These are phyloP conservation scores for Chrysosporium keratinophilum DNA, from an alignment of 2,329 filamentous ascomycete species.

Conservation along the genomic window DNA sequence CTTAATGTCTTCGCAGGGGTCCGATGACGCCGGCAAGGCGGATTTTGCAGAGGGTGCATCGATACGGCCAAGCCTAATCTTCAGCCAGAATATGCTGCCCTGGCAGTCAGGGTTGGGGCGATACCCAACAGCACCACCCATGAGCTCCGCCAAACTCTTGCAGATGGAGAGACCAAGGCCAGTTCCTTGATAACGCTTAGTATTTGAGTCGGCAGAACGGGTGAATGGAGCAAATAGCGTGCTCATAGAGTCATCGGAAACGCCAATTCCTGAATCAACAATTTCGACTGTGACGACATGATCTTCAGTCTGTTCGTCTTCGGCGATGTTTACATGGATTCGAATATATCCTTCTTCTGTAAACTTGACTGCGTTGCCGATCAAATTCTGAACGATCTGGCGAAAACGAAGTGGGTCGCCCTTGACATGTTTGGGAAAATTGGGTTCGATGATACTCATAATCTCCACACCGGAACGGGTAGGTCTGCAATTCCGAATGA, in stretches of 20 bases:
- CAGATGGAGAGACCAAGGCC: slow-evolving; percentile 49
- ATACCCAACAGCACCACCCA: slow-evolving; percentile 46
- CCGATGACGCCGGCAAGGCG: slow-evolving; percentile 13
- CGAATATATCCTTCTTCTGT: slow-evolving; percentile 47
- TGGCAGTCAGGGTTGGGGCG: slow-evolving; percentile 35
- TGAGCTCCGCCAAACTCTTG: slow-evolving; percentile 46
- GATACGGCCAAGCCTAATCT: slow-evolving; percentile 23
- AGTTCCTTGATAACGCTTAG: slow-evolving; percentile 46
- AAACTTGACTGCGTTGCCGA: slow-evolving; percentile 53
- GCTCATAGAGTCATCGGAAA: slow-evolving; percentile 36
- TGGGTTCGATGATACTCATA: slow-evolving; percentile 35
- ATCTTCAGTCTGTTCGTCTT: slow-evolving; percentile 32
- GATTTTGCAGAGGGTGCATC: neutral
- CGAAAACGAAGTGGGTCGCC: slow-evolving; percentile 52
- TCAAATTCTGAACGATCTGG: slow-evolving; percentile 52
- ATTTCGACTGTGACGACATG: slow-evolving; percentile 43
- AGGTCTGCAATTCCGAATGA: slow-evolving; percentile 43
- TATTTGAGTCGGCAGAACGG: slow-evolving; percentile 46
- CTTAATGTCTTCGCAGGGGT: slow-evolving; percentile 26
- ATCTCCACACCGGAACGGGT: slow-evolving; percentile 40
- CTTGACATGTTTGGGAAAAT: slow-evolving; percentile 42
- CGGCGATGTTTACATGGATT: slow-evolving; percentile 34
- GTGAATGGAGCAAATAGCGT: slow-evolving; percentile 48
- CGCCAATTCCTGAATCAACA: slow-evolving; percentile 46
- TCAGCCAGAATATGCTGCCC: slow-evolving; percentile 47